phyloP scores from a whole-genome alignment of 805 yeast genomes.

The Candida bentonensis region DNA sequence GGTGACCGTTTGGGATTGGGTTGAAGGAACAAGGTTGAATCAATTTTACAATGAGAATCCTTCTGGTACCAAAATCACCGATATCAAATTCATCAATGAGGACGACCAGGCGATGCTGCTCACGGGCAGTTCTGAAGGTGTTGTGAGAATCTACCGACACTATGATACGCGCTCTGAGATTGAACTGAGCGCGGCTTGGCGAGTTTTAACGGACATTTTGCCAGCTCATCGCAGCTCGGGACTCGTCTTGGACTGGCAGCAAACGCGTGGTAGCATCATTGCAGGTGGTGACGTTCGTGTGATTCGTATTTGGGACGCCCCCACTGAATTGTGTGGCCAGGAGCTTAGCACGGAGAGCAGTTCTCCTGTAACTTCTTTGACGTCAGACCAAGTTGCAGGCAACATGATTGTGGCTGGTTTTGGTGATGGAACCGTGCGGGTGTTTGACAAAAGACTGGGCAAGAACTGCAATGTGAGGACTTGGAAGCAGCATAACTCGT shows the following conservation, averaged over 20 bases:
- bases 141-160: conserved; percentile 71
- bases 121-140: conserved; percentile 89
- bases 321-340: conserved; percentile 70
- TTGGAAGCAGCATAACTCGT: conserved; percentile 48
- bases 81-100: conserved; percentile 73
- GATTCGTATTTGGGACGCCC: conserved; percentile 92
- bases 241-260: conserved; percentile 90
- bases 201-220: conserved; percentile 77
- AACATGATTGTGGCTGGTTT: conserved; percentile 83
- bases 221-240: conserved; percentile 75
- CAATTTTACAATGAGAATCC: conserved; percentile 77
- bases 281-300: conserved; percentile 93
- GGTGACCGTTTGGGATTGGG: conserved; percentile 85
- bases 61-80: conserved; percentile 78
- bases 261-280: conserved; percentile 75
- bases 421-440: conserved; percentile 77
- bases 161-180: conserved; percentile 43
- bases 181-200: conserved; percentile 74
- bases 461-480: conserved; percentile 71
- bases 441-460: conserved; percentile 79
- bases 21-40: conserved; percentile 36
- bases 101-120: conserved; percentile 78
- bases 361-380: conserved; percentile 72
- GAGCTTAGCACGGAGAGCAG: conserved; percentile 89
- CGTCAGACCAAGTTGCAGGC: conserved; percentile 94